Percentiles rank a stretch among this genome's conserved stretches.
Evolutionary conservation across 2,329 filamentous ascomycete species (phyloP).

Genomic region (Epichloe sibirici): DNA sequence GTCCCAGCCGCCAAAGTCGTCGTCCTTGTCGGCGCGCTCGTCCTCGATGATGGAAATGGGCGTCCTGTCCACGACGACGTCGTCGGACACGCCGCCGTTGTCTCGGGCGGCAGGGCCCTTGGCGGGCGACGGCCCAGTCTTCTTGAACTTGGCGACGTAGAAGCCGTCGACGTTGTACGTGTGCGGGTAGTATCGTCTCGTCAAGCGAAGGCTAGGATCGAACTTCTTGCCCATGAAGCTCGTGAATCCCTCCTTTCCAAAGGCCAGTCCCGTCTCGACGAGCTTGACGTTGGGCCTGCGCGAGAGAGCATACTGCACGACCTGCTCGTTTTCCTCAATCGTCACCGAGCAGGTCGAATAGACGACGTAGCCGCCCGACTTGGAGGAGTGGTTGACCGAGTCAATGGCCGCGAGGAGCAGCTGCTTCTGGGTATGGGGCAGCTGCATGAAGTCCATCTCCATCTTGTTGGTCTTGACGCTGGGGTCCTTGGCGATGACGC

Average conservation of each 20-base stretch:
- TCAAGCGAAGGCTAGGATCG: constrained; percentile 70
- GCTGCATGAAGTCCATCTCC: constrained; percentile 82
- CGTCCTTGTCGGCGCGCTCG: constrained; percentile 29
- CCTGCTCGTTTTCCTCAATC: constrained; percentile 79
- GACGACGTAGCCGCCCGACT: constrained; percentile 88
- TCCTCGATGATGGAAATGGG: constrained; percentile 45
- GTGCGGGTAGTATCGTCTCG: constrained; percentile 79
- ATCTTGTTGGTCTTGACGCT: constrained; percentile 98
- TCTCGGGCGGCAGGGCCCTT: constrained; percentile 27
- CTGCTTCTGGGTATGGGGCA: constrained; percentile 93
- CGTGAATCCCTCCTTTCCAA: constrained; percentile 87
- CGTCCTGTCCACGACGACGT: constrained; percentile 52
- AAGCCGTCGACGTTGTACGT: constrained; percentile 95
- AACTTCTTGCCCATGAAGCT: constrained; percentile 87
- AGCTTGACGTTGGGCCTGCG: constrained; percentile 90
- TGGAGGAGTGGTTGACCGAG: constrained; percentile 80
- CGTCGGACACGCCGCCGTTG: constrained; percentile 16
- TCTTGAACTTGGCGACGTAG: constrained; percentile 96
- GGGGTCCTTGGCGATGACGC: constrained; percentile 93
- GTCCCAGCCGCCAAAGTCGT: constrained; percentile 61
- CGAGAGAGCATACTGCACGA: constrained; percentile 84
- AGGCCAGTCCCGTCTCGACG: constrained; percentile 79
- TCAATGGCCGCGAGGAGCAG: constrained; percentile 87
- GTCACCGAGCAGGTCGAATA: constrained; percentile 96
- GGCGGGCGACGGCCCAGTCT: constrained; percentile 64